Evolutionary conservation across 2,329 filamentous ascomycete species (phyloP), one percentile per base, ranked within the genome.

Genomic region (Zalaria sp.): DNA sequence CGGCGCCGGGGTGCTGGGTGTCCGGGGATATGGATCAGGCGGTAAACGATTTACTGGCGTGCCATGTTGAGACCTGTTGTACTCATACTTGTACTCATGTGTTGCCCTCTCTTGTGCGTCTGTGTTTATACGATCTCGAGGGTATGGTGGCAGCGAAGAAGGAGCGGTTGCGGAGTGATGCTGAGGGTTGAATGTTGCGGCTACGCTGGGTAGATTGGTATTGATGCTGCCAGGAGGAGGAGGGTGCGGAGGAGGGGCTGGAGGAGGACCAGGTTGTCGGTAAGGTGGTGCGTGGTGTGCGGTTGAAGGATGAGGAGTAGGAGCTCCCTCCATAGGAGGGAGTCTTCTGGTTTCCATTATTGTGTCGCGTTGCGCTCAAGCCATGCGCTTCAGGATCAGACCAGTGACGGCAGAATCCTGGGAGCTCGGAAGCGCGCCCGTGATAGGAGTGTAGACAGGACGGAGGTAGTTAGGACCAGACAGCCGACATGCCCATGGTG

Each of bases 21-120:
- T 57, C 34, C 51, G 50, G 42, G 51, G 54, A 34, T 52, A 34
- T 29, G 39, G 56, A 27, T 56, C 51, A 31, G 54, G 56, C 38
- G 56, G 55, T 35, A 55, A 47, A 34, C 56, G 47, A 42, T 56
- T 57, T 44, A 58, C 54, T 34, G 57, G 55, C 36, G 57, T 60
- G 42, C 53, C 57, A 52, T 61, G 58, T 37, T 56, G 56, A 38
- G 57, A 56, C 29, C 50, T 18, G 18, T 18, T 18, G 18, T 18
- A 53, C 38, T 47, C 50, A 47, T 53, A 49, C 40, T 51, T 50
- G 47, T 58, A 54, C 37, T 47, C 47, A 43, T 57, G 50, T 28
- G 55, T 51, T 50, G 47, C 40, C 42, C 44, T 37, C 35, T 46
- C 38, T 50, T 52, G 43, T 31, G 37, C 41, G 25, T 39, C 41